Evolutionary conservation across 1,284 basidiomycete genomes (phyloP).

Genomic region (Cryptococcus neoformans): DNA sequence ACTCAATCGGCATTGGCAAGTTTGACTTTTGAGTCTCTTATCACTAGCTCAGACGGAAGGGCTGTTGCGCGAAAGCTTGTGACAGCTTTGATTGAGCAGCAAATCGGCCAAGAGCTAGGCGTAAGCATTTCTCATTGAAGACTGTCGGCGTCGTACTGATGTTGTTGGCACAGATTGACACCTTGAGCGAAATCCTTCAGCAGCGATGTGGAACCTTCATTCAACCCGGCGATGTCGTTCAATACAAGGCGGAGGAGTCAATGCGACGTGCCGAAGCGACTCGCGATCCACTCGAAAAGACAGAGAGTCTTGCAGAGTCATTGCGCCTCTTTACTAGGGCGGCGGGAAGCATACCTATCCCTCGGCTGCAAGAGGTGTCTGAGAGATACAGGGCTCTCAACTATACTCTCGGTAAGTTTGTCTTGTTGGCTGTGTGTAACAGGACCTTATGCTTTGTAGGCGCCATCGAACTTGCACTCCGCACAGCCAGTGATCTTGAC

Average conservation of each 20-base stretch:
- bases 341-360: constrained; percentile 75
- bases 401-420: constrained; percentile 66
- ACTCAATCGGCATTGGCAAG: constrained; percentile 64
- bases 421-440: not conserved
- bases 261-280: constrained; percentile 86
- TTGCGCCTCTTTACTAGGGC: constrained; percentile 82
- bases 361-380: constrained; percentile 78
- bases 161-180: constrained; percentile 70
- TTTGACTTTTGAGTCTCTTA: constrained; percentile 78
- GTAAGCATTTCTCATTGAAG: constrained; percentile 54
- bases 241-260: constrained; percentile 98
- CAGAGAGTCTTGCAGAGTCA: constrained; percentile 75
- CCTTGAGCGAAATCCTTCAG: constrained; percentile 90
- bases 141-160: constrained; percentile 2
- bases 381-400: constrained; percentile 80
- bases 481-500: constrained; percentile 79
- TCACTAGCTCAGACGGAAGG: constrained; percentile 77
- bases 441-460: constrained; percentile 53
- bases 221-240: constrained; percentile 94
- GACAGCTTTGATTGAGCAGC: constrained; percentile 94
- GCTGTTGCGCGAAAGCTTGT: constrained; percentile 82
- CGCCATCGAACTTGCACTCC: constrained; percentile 79
- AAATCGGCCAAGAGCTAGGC: constrained; percentile 92
- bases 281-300: constrained; percentile 65
- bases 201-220: constrained; percentile 96